A percentile compares a stretch with the other conserved stretches of the same genome.
phyloP scores from a whole-genome alignment of 192 early-diverging fungal species.

The Gigaspora rosea region DNA sequence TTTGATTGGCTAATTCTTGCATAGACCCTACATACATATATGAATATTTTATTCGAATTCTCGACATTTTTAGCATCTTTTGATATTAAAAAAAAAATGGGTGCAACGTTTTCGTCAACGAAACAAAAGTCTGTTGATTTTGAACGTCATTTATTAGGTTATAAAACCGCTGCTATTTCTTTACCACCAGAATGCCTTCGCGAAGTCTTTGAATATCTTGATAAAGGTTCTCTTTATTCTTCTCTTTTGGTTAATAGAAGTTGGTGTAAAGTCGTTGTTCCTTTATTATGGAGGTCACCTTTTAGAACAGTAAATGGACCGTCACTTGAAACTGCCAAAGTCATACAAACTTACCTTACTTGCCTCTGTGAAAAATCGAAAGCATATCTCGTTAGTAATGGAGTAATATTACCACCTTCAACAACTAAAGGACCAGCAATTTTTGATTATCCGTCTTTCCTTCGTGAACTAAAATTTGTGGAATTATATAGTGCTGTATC shows the following conservation, averaged over 20 bases:
- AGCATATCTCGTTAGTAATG: not conserved
- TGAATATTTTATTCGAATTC: no score
- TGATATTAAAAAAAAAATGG: not conserved
- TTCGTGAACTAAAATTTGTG: conserved; percentile 8
- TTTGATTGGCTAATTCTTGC: no score
- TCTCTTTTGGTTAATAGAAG: conserved; percentile 11
- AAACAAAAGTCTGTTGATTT: not conserved
- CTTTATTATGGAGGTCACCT: not conserved
- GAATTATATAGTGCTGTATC: conserved; percentile 5
- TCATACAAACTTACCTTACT: not conserved
- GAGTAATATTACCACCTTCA: not conserved
- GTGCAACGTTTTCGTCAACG: not conserved
- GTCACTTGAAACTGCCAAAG: not conserved
- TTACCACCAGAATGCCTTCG: conserved; percentile 2
- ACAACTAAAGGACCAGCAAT: not conserved
- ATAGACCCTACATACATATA: no score
- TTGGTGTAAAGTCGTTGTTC: not conserved
- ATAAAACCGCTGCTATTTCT: not conserved
- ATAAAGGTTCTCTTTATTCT: conserved; percentile 1
- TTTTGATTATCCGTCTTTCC: conserved; percentile 15
- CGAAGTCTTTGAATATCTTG: not conserved
- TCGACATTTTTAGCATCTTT: no score
- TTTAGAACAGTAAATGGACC: not conserved
- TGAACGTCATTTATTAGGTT: not conserved
- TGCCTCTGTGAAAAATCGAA: not conserved